Percentiles rank a stretch among this genome's conserved stretches.
These are phyloP conservation scores for Rhododendron kiyosumense DNA, from an alignment of 148 eudicot genomes.

Conservation along the genomic window DNA sequence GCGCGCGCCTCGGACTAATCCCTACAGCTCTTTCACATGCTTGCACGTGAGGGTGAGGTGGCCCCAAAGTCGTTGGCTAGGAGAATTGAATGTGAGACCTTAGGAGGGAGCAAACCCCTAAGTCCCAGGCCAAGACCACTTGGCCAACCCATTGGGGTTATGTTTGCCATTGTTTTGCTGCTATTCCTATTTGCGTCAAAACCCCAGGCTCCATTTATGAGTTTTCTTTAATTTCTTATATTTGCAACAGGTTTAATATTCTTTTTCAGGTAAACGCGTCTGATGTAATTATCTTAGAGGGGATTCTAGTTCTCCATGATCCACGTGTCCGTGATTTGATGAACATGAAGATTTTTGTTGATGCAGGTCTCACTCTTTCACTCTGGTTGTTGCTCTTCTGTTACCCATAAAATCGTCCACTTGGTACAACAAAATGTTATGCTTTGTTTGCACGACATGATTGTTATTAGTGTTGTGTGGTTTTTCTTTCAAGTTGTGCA, in stretches of 20 bases:
- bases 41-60: too few relatives aligned
- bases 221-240: background rate
- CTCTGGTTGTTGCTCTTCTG: background rate
- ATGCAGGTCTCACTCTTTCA: constrained; percentile 55
- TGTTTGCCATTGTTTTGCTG: background rate
- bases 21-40: too few relatives aligned
- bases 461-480: background rate
- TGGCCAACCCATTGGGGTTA: too few relatives aligned
- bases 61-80: too few relatives aligned
- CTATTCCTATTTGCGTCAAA: background rate
- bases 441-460: background rate
- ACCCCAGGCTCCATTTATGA: background rate
- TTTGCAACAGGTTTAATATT: background rate
- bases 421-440: background rate
- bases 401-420: background rate
- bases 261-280: constrained; percentile 78
- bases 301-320: constrained; percentile 91
- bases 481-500: background rate
- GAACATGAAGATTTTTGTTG: constrained; percentile 98
- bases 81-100: too few relatives aligned
- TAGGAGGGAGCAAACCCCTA: too few relatives aligned
- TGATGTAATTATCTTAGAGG: constrained; percentile 95
- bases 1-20: too few relatives aligned
- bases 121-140: too few relatives aligned
- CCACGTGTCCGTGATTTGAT: constrained; percentile 77